Conservation (phyloP, 345 rosid genomes). For the Eucalyptus sideroxylon region DNA sequence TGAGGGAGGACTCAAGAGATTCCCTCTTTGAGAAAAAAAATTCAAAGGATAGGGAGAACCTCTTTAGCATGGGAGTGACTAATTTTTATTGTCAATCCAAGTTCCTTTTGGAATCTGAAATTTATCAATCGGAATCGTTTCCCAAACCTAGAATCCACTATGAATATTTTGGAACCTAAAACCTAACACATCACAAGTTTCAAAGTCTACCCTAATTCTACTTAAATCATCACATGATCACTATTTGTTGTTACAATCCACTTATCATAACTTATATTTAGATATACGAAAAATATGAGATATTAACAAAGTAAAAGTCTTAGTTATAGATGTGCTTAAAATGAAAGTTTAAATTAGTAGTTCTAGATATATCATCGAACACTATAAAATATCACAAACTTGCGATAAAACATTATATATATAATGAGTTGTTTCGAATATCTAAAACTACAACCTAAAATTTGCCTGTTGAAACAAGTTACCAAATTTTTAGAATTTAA, state of each 20-base stretch:
- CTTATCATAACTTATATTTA: too few relatives aligned
- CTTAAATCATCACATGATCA: not conserved
- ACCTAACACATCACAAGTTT: not conserved
- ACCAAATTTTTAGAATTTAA: too few relatives aligned
- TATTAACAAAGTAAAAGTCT: too few relatives aligned
- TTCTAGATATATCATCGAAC: too few relatives aligned
- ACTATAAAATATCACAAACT: too few relatives aligned
- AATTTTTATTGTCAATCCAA: not conserved
- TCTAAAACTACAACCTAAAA: not conserved
- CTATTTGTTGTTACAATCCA: too few relatives aligned
- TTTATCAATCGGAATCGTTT: too few relatives aligned
- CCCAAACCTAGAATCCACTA: not conserved
- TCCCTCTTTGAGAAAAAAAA: not conserved
- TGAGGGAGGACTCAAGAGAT: not conserved
- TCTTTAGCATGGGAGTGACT: not conserved
- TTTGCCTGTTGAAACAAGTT: not conserved
- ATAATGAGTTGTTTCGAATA: too few relatives aligned
- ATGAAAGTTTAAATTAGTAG: not conserved
- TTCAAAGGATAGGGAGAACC: not conserved
- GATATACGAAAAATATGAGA: too few relatives aligned
- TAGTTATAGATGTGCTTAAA: too few relatives aligned
- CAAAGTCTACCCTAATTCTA: not conserved
- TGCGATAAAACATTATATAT: fast-evolving
- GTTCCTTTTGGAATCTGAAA: not conserved
- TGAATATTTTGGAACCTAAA: not conserved